Evolutionary conservation across 2,329 filamentous ascomycete species (phyloP), one percentile per base, ranked within the genome.

Genomic region (Grosmannia huntii): DNA sequence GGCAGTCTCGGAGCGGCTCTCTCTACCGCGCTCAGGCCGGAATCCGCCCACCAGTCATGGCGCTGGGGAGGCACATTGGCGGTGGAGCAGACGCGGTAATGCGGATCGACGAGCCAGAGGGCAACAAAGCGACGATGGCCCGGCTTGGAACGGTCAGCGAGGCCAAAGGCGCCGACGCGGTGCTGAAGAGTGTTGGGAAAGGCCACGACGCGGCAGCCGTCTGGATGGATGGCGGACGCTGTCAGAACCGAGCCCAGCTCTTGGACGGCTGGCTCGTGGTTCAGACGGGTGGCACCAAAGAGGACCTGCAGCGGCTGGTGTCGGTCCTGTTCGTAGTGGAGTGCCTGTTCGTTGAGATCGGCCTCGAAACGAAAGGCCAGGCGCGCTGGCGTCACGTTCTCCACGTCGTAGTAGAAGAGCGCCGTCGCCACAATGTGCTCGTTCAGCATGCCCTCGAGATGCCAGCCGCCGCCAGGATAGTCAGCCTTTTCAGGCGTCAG

Each of bases 71-170:
- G 70, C 16, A 72, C 69, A 41, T 70, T 69, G 27, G 64, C 66
- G 1, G 70, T 71, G 3, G 68, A 81, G 14, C 79, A 71, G 56
- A 84, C 72, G 5, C 73, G 73, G 11, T 69, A 64, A 33, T 75
- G 65, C 0, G 81, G 82, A 61, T 85, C 81, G 1, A 85, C 76
- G 2, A 85, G 72, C 65, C 77, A 84, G 33, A 85, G 69, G 0
- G 76, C 76, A 0, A 84, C 67, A 57, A 84, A 77, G 61, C 78
- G 77, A 5, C 77, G 69, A 62, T 82, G 76, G 1, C 81, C 82
- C 0, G 77, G 73, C 59, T 73, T 75, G 0, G 74, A 75, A 0
- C 64, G 65, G 61, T 85, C 77, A 25, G 65, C 65, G 11, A 83
- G 71, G 16, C 69, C 61, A 67, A 83, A 81, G 3, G 76, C 66